Evolutionary conservation across 2,329 filamentous ascomycete genomes (phyloP).

Genomic region (Graphilbum sp.): DNA sequence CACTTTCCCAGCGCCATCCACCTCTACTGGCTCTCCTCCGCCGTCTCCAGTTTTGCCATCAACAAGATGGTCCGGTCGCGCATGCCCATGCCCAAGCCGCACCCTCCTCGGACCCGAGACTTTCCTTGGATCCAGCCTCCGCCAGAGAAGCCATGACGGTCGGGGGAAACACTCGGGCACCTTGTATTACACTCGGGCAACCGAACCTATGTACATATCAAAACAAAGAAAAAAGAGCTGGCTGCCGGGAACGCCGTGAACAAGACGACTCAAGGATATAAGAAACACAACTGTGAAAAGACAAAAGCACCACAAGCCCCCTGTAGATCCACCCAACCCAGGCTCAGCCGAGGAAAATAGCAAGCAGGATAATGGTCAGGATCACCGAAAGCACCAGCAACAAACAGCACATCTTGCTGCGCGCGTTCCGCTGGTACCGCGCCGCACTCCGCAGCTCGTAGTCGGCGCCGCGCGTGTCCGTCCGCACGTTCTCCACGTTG

Average conservation of each 20-base stretch:
- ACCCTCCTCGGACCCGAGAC: conserved; percentile 10
- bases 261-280: too few relatives aligned
- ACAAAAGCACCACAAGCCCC: too few relatives aligned
- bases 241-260: too few relatives aligned
- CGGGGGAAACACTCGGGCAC: too few relatives aligned
- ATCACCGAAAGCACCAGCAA: conserved; percentile 80
- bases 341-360: conserved; percentile 57
- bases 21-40: conserved; percentile 25
- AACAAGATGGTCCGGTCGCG: conserved; percentile 8
- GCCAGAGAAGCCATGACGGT: too few relatives aligned
- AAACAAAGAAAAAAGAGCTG: too few relatives aligned
- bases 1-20: conserved; percentile 25
- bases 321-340: background rate
- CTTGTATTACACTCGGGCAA: too few relatives aligned
- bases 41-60: conserved; percentile 12
- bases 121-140: conserved; percentile 5
- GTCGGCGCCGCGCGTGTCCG: conserved; percentile 73
- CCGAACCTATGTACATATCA: too few relatives aligned
- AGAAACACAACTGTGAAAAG: background rate
- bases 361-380: conserved; percentile 74
- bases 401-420: conserved; percentile 88
- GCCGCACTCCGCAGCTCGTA: conserved; percentile 71
- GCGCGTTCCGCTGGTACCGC: conserved; percentile 85
- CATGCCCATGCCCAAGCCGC: conserved; percentile 12
- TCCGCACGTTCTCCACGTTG: conserved; percentile 70